Conservation (phyloP, 257 asterid genomes). For the Solanum chmielewskii region DNA sequence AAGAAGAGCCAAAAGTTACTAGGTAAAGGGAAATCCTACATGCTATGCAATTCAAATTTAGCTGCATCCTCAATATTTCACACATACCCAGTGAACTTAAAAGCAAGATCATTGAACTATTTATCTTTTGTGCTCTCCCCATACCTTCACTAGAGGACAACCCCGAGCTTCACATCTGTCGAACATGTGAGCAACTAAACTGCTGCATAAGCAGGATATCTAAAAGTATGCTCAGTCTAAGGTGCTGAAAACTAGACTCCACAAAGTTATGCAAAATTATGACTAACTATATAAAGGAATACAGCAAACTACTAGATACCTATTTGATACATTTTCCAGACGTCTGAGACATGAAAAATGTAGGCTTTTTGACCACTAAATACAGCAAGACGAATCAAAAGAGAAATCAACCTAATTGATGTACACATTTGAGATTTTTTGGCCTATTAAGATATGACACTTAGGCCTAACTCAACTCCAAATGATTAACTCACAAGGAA, state of each 20-base stretch:
- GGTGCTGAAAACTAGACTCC: not conserved
- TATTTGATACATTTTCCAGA: not conserved
- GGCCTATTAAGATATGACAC: not conserved
- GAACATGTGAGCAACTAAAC: not conserved
- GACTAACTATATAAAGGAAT: not conserved
- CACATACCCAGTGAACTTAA: not conserved
- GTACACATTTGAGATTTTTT: not conserved
- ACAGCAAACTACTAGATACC: not conserved
- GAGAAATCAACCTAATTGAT: too few relatives aligned
- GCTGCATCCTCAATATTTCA: not conserved
- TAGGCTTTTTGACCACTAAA: not conserved
- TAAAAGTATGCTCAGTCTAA: not conserved
- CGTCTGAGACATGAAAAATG: not conserved
- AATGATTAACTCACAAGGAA: too few relatives aligned
- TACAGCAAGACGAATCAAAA: too few relatives aligned
- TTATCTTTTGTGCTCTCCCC: not conserved
- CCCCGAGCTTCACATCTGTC: not conserved
- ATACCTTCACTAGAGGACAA: not conserved
- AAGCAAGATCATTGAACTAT: not conserved
- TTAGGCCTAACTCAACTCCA: not conserved
- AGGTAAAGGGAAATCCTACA: not conserved
- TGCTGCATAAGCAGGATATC: not conserved
- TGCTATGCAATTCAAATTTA: not conserved
- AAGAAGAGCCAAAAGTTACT: not conserved
- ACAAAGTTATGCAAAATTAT: not conserved